These are phyloP conservation scores for Forsythia viridissima DNA, from an alignment of 257 asterid species.

Conservation along the genomic window DNA sequence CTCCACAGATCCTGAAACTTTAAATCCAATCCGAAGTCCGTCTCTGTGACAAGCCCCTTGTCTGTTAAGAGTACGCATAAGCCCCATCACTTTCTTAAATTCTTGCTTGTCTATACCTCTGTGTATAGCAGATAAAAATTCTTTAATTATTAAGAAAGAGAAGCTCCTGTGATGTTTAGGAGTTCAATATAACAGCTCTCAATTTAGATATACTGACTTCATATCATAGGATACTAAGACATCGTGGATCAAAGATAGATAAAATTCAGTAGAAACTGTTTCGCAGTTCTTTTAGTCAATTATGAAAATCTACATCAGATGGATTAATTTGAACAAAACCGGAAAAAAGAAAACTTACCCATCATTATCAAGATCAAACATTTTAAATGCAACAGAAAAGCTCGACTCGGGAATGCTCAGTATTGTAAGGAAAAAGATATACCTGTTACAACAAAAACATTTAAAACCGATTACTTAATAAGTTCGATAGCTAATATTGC, in stretches of 20 bases:
- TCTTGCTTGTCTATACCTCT: conserved; percentile 81
- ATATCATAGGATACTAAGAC: no score
- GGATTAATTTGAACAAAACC: no score
- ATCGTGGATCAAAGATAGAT: no score
- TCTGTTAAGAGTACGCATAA: conserved; percentile 77
- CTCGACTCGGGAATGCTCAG: conserved; percentile 88
- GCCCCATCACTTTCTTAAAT: conserved; percentile 85
- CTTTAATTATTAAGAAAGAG: background rate
- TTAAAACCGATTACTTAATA: background rate
- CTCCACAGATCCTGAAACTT: conserved; percentile 73
- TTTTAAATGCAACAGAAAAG: conserved; percentile 79
- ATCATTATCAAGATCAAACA: conserved; percentile 75
- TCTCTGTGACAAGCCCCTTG: conserved; percentile 84
- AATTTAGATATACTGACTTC: background rate
- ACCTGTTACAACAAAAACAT: conserved; percentile 41
- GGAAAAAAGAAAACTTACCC: conserved; percentile 48
- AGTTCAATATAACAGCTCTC: background rate
- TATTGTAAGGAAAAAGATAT: conserved; percentile 82
- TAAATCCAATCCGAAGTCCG: conserved; percentile 68
- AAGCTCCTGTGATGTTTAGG: background rate
- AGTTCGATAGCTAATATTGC: background rate
- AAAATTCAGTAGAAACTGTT: no score
- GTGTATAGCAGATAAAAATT: conserved; percentile 33
- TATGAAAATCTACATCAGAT: no score
- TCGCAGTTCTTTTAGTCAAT: no score